Evolutionary conservation across 495 filamentous ascomycete genomes (phyloP), one percentile per base, ranked within the genome.

Genomic region (Penicillium goetzii): DNA sequence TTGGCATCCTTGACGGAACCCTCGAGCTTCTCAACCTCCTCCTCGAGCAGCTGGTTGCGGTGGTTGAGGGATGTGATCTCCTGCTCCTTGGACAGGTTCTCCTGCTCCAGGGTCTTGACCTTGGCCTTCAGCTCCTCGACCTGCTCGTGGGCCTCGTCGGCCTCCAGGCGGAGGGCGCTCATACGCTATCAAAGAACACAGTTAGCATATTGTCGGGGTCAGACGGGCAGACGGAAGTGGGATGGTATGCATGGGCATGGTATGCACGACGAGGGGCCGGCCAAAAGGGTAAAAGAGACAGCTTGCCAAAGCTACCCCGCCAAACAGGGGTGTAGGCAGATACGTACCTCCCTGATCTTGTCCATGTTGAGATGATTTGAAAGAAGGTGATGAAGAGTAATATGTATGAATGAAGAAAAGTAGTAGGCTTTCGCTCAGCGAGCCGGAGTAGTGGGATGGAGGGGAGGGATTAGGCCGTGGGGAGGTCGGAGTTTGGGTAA

Each of bases 31-130:
- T 97, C 96, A 68, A 96, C 88, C 72, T 97, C 92, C 57, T 74
- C 65, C 76, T 97, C 93, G n/a, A 97, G 88, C 43, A 96, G 82
- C 60, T 86, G 83, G 78, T 96, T 97, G 78, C 90, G 92, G 88
- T 97, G 93, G 71, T 86, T 84, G 60, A 99, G 89, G 30, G 95
- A 99, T 60, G 88, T 92, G 74, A 99, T 96, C 78, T 98, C 94
- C 77, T 99, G 94, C 80, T 98, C 95, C 84, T 99, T 98, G 61
- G 88, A 78, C 45, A 96, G 86, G 75, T 93, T 98, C 82, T 97
- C 94, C 76, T 97, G 91, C 80, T 99, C 92, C 62, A 99, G 85
- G 23, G 77, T 79, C 83, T 97, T 97, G 78, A 97, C 86, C 78
- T 90, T 91, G 74, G 78, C 67, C 81, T 92, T 85, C 68, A 96